phyloP scores from a whole-genome alignment of 495 filamentous ascomycete genomes.

The Aspergillus conjunctus region DNA sequence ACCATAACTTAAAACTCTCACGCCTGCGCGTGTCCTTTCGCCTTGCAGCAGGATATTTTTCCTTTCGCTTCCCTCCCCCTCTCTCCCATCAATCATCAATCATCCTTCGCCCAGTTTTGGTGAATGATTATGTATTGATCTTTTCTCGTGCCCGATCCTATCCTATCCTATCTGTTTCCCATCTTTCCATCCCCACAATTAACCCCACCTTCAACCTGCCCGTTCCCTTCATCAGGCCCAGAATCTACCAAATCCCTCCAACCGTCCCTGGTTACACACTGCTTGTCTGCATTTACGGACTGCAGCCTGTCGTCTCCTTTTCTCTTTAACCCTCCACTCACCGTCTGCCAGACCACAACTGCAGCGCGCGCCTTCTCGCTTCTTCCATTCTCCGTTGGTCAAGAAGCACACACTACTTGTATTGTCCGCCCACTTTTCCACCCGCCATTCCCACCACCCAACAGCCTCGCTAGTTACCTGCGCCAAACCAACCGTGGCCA shows the following conservation, averaged over 20 bases:
- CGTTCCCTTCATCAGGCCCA: conserved; percentile 21
- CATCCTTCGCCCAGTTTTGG: background rate
- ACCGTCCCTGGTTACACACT: conserved; percentile 28
- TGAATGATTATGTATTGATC: conserved; percentile 9
- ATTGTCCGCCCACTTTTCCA: conserved; percentile 16
- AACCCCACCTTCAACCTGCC: conserved; percentile 23
- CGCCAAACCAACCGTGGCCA: conserved; percentile 20
- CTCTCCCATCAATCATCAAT: conserved; percentile 9
- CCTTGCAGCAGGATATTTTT: conserved; percentile 15
- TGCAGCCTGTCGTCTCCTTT: conserved; percentile 26
- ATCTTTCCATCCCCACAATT: conserved; percentile 22
- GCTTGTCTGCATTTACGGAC: conserved; percentile 18
- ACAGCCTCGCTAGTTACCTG: conserved; percentile 18
- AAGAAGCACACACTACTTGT: conserved; percentile 17
- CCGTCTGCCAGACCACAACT: conserved; percentile 29
- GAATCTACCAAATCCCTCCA: conserved; percentile 17
- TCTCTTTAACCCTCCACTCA: conserved; percentile 28
- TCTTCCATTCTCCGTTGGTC: conserved; percentile 22
- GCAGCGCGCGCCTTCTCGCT: conserved; percentile 23
- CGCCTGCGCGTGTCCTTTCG: conserved; percentile 18
- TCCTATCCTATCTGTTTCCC: conserved; percentile 8
- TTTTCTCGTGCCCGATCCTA: conserved; percentile 6
- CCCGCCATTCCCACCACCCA: conserved; percentile 20
- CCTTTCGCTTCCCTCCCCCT: conserved; percentile 12
- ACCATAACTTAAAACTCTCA: conserved; percentile 21